These are phyloP conservation scores for Pontederia crassipes DNA, from an alignment of 176 grass and related monocot species.

Conservation along the genomic window DNA sequence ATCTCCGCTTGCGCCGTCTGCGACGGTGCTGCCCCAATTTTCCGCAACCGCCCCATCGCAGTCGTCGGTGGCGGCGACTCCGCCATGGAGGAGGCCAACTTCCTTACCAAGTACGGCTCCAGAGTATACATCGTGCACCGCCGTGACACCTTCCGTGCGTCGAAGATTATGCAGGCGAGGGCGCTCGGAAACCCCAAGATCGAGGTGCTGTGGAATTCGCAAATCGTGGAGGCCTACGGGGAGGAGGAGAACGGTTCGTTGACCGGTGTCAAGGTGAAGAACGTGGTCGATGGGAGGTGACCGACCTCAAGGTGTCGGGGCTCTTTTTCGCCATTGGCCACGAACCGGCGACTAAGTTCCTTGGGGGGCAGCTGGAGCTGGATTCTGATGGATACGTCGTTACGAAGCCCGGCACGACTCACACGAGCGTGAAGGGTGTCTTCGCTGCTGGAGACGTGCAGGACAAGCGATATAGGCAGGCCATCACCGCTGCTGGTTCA, in stretches of 20 bases:
- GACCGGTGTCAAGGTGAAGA: slow-evolving; percentile 69
- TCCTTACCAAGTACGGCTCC: slow-evolving; percentile 93
- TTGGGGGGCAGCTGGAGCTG: slow-evolving; percentile 74
- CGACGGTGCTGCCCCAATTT: slow-evolving; percentile 88
- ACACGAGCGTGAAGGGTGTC: slow-evolving; percentile 84
- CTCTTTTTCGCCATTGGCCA: slow-evolving; percentile 94
- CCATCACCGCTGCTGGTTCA: slow-evolving; percentile 79
- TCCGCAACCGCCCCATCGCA: slow-evolving; percentile 72
- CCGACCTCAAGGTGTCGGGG: slow-evolving; percentile 58
- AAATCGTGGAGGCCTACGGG: slow-evolving; percentile 76
- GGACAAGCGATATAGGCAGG: slow-evolving; percentile 94
- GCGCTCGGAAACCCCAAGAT: slow-evolving; percentile 79
- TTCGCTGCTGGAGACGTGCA: slow-evolving; percentile 87
- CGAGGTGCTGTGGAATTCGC: slow-evolving; percentile 69
- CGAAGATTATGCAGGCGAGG: slow-evolving; percentile 97
- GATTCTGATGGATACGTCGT: slow-evolving; percentile 69
- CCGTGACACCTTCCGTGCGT: slow-evolving; percentile 72
- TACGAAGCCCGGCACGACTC: slow-evolving; percentile 61
- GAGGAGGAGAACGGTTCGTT: slow-evolving; percentile 31
- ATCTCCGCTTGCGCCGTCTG: slow-evolving; percentile 96
- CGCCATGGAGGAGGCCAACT: slow-evolving; percentile 99
- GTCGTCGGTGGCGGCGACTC: slow-evolving; percentile 90
- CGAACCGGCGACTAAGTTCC: slow-evolving; percentile 89
- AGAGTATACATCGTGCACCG: slow-evolving; percentile 88
- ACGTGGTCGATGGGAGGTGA: slow-evolving; percentile 47